These are phyloP conservation scores for Solanum bulbocastanum DNA, from an alignment of 257 asterid genomes.

Conservation along the genomic window DNA sequence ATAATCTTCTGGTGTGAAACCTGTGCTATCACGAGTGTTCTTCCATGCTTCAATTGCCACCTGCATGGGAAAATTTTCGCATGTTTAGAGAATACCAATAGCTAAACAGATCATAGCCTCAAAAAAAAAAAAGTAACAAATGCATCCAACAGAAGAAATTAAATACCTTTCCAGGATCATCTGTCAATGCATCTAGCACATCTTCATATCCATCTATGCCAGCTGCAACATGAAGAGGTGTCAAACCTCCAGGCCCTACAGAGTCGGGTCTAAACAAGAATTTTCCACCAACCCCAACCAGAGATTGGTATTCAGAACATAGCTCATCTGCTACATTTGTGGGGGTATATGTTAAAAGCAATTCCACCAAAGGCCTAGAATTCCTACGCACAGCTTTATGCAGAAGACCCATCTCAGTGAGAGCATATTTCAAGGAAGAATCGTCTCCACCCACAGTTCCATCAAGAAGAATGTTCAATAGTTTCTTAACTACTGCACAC, in stretches of 20 bases:
- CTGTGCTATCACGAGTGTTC: conserved; percentile 52
- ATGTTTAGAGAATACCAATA: neutral
- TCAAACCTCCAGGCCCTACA: conserved; percentile 64
- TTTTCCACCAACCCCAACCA: conserved; percentile 14
- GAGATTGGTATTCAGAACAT: conserved; percentile 25
- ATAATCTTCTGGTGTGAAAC: conserved; percentile 67
- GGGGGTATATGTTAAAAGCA: conserved; percentile 53
- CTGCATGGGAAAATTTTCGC: conserved; percentile 14
- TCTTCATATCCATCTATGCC: conserved; percentile 73
- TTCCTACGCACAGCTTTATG: conserved; percentile 70
- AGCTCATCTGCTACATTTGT: conserved; percentile 38
- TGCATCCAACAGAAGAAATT: neutral
- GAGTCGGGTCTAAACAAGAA: conserved; percentile 58
- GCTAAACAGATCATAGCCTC: neutral
- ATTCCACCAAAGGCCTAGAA: conserved; percentile 57
- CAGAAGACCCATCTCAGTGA: conserved; percentile 55
- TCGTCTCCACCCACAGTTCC: conserved; percentile 46
- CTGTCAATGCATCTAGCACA: conserved; percentile 52
- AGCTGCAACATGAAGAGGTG: conserved; percentile 84
- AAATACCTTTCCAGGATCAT: conserved; percentile 65
- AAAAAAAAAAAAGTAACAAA: neutral
- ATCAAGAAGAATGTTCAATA: conserved; percentile 40
- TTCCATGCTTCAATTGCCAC: conserved; percentile 73
- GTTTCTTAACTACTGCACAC: conserved; percentile 60
- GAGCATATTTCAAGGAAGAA: conserved; percentile 39